A percentile compares a stretch with the other conserved stretches of the same genome.
These are phyloP conservation scores for Lentinula sp. DNA, from an alignment of 768 basidiomycete species.

Conservation along the genomic window DNA sequence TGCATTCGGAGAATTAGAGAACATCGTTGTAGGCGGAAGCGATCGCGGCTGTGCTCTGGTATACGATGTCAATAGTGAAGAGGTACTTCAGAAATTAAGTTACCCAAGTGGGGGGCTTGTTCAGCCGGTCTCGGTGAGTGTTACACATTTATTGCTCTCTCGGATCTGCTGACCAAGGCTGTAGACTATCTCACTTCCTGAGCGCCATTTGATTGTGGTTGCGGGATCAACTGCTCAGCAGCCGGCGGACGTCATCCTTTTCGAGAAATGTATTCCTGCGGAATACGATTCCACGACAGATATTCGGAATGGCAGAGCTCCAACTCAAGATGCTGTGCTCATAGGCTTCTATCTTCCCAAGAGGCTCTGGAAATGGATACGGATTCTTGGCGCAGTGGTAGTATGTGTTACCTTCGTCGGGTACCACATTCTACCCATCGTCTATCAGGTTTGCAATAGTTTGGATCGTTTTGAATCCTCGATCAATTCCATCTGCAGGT, in stretches of 20 bases:
- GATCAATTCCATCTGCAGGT: no score
- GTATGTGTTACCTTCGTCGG: no score
- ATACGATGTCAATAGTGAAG: not conserved
- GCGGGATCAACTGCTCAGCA: not conserved
- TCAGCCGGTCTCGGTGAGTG: not conserved
- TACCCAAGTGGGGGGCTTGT: not conserved
- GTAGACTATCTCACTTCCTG: not conserved
- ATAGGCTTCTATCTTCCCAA: no score
- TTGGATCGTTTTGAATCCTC: no score
- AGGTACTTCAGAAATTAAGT: not conserved
- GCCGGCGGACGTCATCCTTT: not conserved
- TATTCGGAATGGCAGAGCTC: no score
- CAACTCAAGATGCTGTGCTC: no score
- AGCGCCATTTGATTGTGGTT: not conserved
- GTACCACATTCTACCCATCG: no score
- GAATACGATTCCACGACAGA: no score
- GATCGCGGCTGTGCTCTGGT: not conserved
- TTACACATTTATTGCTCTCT: not conserved
- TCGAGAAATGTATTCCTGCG: not conserved
- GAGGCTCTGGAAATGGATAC: no score
- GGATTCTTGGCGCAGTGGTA: no score
- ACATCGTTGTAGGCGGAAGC: not conserved
- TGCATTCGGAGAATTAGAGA: not conserved
- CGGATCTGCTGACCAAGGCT: not conserved
- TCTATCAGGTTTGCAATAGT: no score